Evolutionary conservation across 306 rosid species (phyloP), one percentile per base, ranked within the genome.

Genomic region (Dalbergia cochinchinensis): DNA sequence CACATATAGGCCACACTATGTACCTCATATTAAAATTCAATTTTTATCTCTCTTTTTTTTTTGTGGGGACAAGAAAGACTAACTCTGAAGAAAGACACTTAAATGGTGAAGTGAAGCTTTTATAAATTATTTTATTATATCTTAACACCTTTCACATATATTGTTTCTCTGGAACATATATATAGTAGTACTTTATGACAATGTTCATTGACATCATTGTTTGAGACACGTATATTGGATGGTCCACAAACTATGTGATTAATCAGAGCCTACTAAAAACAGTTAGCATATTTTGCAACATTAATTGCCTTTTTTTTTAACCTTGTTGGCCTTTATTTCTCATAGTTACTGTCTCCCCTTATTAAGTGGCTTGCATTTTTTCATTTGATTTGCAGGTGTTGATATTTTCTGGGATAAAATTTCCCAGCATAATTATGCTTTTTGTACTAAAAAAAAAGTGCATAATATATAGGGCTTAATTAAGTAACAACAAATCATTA

Each of bases 301-400:
- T 51, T 35, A 65, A 41, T 45, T 7, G 41, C 60, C 53, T 48
- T 26, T 57, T 14, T 14, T 31, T 31, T 61, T 0, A 4, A 39
- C 3, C 34, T 59, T 78, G 47, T 74, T 22, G 41, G 63, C 74
- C 42, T 76, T 83, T 76, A 74, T 65, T 77, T 80, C 59, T 54
- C 64, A 85, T 87, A 77, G 85, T 88, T 69, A 78, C 54, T 68
- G 79, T 73, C 80, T 88, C 84, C 54, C 86, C 80, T 70, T 76
- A 58, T 76, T 77, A 48, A 72, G 87, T 75, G 84, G 61, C 77
- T 78, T 78, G 76, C 74, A 79, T 72, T 79, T 82, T 73, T 79
- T 73, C 79, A 37, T 74, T 42, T 64, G 54, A 76, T 71, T 22
- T 47, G 19, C 8, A 42, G 73, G 61, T 47, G 31, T 37, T 78